Evolutionary conservation across 495 filamentous ascomycete species (phyloP), one percentile per base, ranked within the genome.

Genomic region (Hyaloscypha variabilis): DNA sequence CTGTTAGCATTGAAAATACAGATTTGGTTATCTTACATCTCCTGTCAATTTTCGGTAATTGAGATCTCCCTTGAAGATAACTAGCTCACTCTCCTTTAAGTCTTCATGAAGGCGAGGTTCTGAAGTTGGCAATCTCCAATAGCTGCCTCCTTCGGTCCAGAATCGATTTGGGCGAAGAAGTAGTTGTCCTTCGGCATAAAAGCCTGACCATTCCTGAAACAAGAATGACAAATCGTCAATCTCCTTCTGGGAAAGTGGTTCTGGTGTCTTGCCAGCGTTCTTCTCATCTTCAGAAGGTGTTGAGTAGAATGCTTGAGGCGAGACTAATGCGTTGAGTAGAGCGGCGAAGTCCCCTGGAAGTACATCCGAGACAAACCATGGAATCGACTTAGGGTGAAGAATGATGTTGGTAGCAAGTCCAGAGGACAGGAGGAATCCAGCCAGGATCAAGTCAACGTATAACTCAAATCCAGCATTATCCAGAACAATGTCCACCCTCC

Each of bases 301-400:
- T 56, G 83, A 79, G 75, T 93, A 97, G 79, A 97, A 97, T 6
- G 75, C 51, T 68, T 88, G 84, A 0, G 95, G 90, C 64, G 87
- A 81, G 5, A 86, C 83, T n/a, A 98, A 83, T 3, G 88, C 89
- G 58, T 83, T 85, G 24, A 98, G 84, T 5, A 99, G 83, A 59
- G 90, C 86, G 0, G 80, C 82, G 68, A 99, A 97, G 72, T 99
- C 95, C 26, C 77, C 82, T 0, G 93, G 92, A 13, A 96, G 76
- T 14, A 98, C 95, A 70, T 99, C 95, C 0, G 92, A 97, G 53
- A 99, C 95, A 69, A 98, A 99, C 95, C 95, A 99, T 0, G 95
- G 95, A 58, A 98, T 90, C 36, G 86, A 85, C 77, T 99, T 99
- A 6, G 95, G 92, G 73, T 97, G 93, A 8, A 99, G 84, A n/a